A percentile compares a stretch with the other conserved stretches of the same genome.
These are phyloP conservation scores for Limtongia smithiae DNA, from an alignment of 805 yeast species.

Conservation along the genomic window DNA sequence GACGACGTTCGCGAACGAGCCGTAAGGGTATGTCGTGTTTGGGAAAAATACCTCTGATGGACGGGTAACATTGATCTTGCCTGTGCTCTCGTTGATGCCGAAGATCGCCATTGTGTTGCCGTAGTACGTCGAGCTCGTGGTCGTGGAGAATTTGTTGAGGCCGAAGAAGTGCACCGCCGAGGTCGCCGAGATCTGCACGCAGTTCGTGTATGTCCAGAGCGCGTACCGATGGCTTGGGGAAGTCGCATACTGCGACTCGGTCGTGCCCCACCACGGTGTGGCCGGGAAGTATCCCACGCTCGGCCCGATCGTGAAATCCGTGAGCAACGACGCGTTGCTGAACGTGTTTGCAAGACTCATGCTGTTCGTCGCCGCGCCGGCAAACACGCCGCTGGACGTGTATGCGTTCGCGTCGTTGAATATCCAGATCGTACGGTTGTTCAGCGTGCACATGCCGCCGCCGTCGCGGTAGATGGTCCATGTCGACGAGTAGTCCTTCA, in stretches of 20 bases:
- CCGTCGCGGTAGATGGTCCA: slow-evolving; percentile 13
- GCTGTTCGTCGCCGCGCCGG: slow-evolving; percentile 7
- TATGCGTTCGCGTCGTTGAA: slow-evolving; percentile 2
- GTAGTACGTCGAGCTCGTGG: not conserved
- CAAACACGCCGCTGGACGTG: not conserved
- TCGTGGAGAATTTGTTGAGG: not conserved
- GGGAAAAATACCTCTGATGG: slow-evolving; percentile 1
- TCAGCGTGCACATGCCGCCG: slow-evolving; percentile 13
- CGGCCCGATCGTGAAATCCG: slow-evolving; percentile 6
- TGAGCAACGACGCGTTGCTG: slow-evolving; percentile 1
- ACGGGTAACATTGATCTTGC: not conserved
- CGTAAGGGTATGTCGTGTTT: slow-evolving; percentile 7
- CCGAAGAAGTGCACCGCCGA: slow-evolving; percentile 9
- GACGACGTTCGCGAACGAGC: slow-evolving; percentile 14
- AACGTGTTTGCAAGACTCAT: slow-evolving; percentile 1
- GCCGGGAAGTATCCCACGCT: slow-evolving; percentile 3
- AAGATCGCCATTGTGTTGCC: slow-evolving; percentile 13
- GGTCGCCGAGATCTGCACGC: slow-evolving; percentile 6
- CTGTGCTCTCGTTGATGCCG: not conserved
- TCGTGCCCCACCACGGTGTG: slow-evolving; percentile 14
- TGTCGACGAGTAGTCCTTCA: slow-evolving; percentile 4
- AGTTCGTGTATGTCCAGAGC: slow-evolving; percentile 18
- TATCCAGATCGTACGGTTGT: slow-evolving; percentile 13
- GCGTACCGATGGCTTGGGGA: slow-evolving; percentile 3
- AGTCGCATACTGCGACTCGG: not conserved